Base-by-base conservation (phyloP, 768 basidiomycete genomes). In the Russula dissimulans region DNA sequence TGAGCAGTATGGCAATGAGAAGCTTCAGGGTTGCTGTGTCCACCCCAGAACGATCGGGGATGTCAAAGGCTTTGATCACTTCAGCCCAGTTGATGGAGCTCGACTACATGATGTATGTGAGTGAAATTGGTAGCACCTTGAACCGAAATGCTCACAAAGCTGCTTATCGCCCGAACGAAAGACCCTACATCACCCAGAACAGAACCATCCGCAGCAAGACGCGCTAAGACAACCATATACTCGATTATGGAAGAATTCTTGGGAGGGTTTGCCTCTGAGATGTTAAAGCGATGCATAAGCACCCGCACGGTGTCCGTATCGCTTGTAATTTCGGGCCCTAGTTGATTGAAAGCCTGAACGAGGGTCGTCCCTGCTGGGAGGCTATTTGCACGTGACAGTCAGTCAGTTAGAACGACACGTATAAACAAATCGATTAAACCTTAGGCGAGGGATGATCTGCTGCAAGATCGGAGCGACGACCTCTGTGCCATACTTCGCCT, bases 11-110 rank as follows among this genome's bases (percentile, higher is more conserved):
- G 61, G 91, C 86, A 53, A 95, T 90, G 67, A 97, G 74, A 52
- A 97, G 80, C 67, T 95, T 93, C 65, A 97, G 73, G 0, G 91
- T 91, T 36, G 89, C 86, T 3, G 91, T 94, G 70, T 95, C 92
- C 14, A 93, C 89, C 6, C 89, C 88, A 62, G 85, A 83, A 48
- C 91, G 83, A 70, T 90, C 86, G 6, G 86, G 78, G 72, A 84
- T 80, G 76, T 98, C 95, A 68, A 95, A 95, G 4, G 88, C 82
- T 64, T 84, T 83, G 69, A 97, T 85, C 62, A 92, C 83, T 58
- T 77, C 81, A 36, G 91, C 78, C 91, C 92, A 95, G 67, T 89
- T 82, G 56, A 95, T 72, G 32, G 77, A 75, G 53, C 78, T 79
- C 66, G 81, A 80, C 90, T 92, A 60, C 18, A 62, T 54, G 62